phyloP scores from a whole-genome alignment of 2,329 filamentous ascomycete genomes.

The Cladosporium sp. region DNA sequence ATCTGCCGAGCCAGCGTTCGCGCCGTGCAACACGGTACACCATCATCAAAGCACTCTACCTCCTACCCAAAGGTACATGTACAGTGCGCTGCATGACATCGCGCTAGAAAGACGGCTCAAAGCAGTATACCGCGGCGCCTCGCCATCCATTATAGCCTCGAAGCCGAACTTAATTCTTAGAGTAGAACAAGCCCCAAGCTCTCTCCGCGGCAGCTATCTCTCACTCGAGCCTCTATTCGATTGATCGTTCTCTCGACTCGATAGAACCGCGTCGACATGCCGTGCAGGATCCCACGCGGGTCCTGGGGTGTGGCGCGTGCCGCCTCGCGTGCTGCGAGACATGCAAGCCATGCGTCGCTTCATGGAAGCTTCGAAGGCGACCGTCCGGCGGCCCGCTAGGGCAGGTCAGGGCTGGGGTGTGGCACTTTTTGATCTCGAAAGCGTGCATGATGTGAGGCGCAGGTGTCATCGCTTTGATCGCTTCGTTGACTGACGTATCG shows the following conservation, averaged over 20 bases:
- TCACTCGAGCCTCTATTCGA: background rate
- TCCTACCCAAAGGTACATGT: background rate
- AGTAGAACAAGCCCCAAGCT: background rate
- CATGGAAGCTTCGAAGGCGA: slow-evolving; percentile 5
- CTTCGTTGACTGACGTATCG: background rate
- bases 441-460: background rate
- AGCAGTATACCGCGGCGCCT: background rate
- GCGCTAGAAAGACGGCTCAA: background rate
- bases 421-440: background rate
- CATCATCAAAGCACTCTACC: background rate
- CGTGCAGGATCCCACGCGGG: background rate
- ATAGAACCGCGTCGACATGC: background rate
- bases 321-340: slow-evolving; percentile 12
- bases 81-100: slow-evolving; percentile 10
- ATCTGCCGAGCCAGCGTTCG: slow-evolving; percentile 13
- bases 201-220: background rate
- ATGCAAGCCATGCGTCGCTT: slow-evolving; percentile 5
- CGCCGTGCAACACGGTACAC: background rate
- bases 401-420: background rate
- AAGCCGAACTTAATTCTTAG: background rate
- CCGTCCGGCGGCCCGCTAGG: background rate
- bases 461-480: background rate
- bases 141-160: background rate
- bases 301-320: background rate
- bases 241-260: background rate